Evolutionary conservation across 352 stramenopile genomes (phyloP).

Genomic region (Pythium utonaiense): DNA sequence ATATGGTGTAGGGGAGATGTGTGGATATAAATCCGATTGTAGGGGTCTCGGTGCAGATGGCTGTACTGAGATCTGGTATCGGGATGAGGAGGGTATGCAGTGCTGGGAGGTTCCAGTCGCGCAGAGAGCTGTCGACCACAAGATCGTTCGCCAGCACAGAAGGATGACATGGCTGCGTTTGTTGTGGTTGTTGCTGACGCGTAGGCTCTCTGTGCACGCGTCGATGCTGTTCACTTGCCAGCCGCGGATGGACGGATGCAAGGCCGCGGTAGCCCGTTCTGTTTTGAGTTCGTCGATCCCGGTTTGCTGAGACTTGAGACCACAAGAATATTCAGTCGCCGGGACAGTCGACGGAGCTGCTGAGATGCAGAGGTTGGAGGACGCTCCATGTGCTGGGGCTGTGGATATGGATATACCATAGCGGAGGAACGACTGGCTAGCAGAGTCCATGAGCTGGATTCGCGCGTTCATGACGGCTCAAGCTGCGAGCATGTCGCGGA

Average conservation of each 20-base stretch:
- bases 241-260: background rate
- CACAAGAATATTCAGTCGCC: background rate
- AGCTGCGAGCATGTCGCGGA: conserved; percentile 4
- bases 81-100: background rate
- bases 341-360: background rate
- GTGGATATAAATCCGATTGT: conserved; percentile 1
- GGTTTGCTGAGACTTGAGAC: background rate
- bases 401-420: background rate
- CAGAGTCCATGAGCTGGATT: background rate
- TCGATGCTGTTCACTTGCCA: background rate
- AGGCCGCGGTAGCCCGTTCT: no score
- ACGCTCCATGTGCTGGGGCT: background rate
- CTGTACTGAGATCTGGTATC: background rate
- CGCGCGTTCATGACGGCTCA: no score
- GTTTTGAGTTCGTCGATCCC: background rate
- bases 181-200: background rate
- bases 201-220: background rate
- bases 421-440: conserved; percentile 5
- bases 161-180: background rate
- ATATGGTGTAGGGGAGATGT: conserved; percentile 9
- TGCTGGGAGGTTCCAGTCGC: background rate
- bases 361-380: background rate
- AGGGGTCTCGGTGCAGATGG: background rate
- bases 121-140: background rate
- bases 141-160: background rate